These are phyloP conservation scores for Thalassiosira livingstoniorum DNA, from an alignment of 352 stramenopile genomes.

Conservation along the genomic window DNA sequence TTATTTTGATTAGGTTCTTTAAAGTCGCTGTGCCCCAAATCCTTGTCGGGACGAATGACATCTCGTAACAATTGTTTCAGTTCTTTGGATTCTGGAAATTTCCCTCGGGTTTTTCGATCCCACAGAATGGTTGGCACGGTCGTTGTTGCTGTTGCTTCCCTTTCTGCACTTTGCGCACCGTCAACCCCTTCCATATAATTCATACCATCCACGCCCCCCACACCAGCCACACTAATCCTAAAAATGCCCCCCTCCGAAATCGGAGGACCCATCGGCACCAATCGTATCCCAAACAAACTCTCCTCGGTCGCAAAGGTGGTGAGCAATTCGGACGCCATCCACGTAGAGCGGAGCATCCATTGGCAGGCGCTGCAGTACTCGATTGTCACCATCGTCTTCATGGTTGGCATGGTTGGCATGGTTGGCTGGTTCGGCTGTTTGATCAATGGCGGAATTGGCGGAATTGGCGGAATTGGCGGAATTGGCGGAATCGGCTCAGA, in stretches of 20 bases:
- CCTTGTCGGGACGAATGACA: conserved; percentile 87
- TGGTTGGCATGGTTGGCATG: not conserved
- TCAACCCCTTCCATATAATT: conserved; percentile 60
- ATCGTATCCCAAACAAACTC: conserved; percentile 64
- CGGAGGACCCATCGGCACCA: conserved; percentile 62
- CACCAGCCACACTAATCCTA: conserved; percentile 40
- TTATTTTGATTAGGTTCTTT: conserved; percentile 1
- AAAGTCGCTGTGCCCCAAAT: conserved; percentile 86
- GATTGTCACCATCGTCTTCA: conserved; percentile 70
- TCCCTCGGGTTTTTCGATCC: conserved; percentile 87
- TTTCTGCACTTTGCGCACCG: not conserved
- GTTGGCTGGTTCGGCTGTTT: not conserved
- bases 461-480: not conserved
- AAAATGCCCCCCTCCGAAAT: conserved; percentile 62
- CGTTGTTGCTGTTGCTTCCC: not conserved
- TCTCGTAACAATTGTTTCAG: conserved; percentile 93
- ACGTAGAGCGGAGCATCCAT: conserved; percentile 90
- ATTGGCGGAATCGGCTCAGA: not conserved
- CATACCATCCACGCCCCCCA: conserved; percentile 27
- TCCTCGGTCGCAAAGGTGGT: conserved; percentile 90
- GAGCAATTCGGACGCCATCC: conserved; percentile 91
- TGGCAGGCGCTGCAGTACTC: conserved; percentile 91
- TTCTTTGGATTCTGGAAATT: conserved; percentile 92
- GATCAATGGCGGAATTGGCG: not conserved
- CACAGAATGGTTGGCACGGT: no score